Evolutionary conservation across 2,329 filamentous ascomycete genomes (phyloP).

Genomic region (Fusarium humuli): DNA sequence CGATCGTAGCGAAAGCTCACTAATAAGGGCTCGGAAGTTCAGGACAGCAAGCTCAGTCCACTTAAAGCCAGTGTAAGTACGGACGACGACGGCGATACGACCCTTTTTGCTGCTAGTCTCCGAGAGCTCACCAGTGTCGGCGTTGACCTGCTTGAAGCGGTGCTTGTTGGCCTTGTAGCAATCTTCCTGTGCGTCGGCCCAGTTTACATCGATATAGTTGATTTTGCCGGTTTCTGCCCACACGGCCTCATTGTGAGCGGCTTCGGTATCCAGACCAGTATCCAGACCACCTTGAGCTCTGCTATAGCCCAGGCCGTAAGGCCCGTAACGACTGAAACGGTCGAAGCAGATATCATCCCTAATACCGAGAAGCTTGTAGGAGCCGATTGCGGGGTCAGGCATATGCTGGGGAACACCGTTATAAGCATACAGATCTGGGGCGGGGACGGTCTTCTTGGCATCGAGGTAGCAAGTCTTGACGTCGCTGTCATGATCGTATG

Average conservation of each 20-base stretch:
- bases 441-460: constrained; percentile 64
- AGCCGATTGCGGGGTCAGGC: constrained; percentile 82
- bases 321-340: constrained; percentile 83
- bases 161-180: constrained; percentile 71
- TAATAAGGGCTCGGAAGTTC: constrained; percentile 83
- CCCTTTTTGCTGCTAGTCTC: constrained; percentile 54
- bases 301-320: constrained; percentile 88
- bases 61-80: constrained; percentile 82
- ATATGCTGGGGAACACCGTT: constrained; percentile 79
- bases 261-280: constrained; percentile 78
- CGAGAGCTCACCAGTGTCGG: constrained; percentile 54
- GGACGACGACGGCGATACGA: constrained; percentile 80
- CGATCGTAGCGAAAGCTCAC: constrained; percentile 80
- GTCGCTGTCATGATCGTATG: constrained; percentile 72
- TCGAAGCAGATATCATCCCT: constrained; percentile 88
- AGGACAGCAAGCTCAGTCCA: constrained; percentile 83
- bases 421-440: constrained; percentile 75
- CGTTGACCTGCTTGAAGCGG: constrained; percentile 63
- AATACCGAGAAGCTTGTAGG: constrained; percentile 78
- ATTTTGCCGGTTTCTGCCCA: constrained; percentile 68
- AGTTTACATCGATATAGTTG: constrained; percentile 66
- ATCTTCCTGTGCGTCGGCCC: constrained; percentile 64
- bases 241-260: constrained; percentile 71
- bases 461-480: constrained; percentile 74
- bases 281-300: constrained; percentile 76